These are phyloP conservation scores for Phytophthora constricta DNA, from an alignment of 352 stramenopile species.

Conservation along the genomic window DNA sequence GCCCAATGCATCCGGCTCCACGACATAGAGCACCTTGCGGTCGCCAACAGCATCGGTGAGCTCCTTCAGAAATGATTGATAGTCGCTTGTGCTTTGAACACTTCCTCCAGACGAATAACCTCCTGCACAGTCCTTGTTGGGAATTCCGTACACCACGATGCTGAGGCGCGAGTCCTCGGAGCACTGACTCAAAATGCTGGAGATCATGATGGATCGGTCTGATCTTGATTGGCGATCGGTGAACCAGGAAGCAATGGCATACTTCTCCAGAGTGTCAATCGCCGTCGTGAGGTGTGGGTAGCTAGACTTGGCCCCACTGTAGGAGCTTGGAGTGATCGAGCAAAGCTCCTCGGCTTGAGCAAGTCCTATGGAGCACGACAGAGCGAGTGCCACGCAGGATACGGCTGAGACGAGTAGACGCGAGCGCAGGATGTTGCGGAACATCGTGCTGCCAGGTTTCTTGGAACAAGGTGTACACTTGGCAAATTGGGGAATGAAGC, in stretches of 20 bases:
- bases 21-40: not conserved
- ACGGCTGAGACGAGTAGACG: not conserved
- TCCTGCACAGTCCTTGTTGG: not conserved
- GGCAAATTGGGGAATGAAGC: not conserved
- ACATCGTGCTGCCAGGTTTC: not conserved
- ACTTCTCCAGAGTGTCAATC: slow-evolving; percentile 24
- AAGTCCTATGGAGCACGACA: not conserved
- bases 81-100: not conserved
- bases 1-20: not conserved
- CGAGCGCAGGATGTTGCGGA: not conserved
- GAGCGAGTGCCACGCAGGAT: not conserved
- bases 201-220: not conserved
- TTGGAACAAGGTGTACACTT: not conserved
- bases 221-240: slow-evolving; percentile 31
- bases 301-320: slow-evolving; percentile 15
- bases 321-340: slow-evolving; percentile 34
- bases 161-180: not conserved
- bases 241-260: slow-evolving; percentile 44
- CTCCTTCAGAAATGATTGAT: not conserved
- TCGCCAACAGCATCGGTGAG: not conserved
- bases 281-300: slow-evolving; percentile 29
- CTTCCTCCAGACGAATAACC: not conserved
- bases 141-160: not conserved
- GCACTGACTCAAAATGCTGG: not conserved
- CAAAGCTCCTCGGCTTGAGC: slow-evolving; percentile 27